Percentiles rank a stretch among this genome's conserved stretches.
Evolutionary conservation across 2,329 filamentous ascomycete genomes (phyloP).

Genomic region (Ophiostoma perfectum): DNA sequence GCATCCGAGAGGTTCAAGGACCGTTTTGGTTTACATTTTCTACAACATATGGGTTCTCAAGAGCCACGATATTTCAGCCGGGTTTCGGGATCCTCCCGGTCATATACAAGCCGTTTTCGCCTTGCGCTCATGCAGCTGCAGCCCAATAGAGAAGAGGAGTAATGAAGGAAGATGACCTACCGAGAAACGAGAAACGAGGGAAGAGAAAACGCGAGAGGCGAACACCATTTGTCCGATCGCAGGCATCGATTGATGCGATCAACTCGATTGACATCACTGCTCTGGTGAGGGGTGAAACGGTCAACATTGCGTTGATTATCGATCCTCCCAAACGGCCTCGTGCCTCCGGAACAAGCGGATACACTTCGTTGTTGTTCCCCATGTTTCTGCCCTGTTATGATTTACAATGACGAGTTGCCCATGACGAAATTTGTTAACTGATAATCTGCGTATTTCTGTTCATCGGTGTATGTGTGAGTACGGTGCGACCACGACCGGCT

Average conservation of each 20-base stretch:
- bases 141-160: background rate
- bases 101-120: background rate
- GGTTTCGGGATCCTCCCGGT: background rate
- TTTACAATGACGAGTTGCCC: background rate
- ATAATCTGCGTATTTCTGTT: background rate
- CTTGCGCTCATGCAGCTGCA: background rate
- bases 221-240: background rate
- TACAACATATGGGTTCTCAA: background rate
- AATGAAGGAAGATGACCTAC: too few species aligned
- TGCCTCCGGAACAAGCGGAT: background rate
- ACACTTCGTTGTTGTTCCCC: background rate
- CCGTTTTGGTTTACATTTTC: background rate
- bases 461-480: background rate
- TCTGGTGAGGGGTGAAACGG: slow-evolving; percentile 1
- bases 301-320: background rate
- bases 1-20: background rate
- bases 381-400: background rate
- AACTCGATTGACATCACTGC: background rate
- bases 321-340: background rate
- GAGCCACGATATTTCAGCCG: background rate
- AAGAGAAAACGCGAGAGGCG: background rate
- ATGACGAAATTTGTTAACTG: background rate
- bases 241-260: background rate
- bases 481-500: background rate
- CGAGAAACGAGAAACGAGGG: background rate